Conservation (phyloP, 2,329 filamentous ascomycete genomes). For the Davidsoniella virescens region DNA sequence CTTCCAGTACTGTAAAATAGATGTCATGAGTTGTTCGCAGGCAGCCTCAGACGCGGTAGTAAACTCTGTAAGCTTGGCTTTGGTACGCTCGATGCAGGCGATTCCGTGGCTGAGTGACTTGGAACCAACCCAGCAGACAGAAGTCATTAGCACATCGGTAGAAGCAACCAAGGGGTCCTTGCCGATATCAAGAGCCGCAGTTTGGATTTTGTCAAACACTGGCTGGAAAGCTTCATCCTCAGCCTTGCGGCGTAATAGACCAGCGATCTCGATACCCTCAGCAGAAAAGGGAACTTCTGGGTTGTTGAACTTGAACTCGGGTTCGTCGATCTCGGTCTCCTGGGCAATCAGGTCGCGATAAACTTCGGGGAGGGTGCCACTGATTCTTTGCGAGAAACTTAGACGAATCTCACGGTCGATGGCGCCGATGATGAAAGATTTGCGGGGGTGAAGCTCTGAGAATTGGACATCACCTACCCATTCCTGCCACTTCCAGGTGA, state of each 20-base stretch:
- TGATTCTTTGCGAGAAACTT: conserved; percentile 90
- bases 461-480: conserved; percentile 80
- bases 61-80: conserved; percentile 69
- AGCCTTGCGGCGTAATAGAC: conserved; percentile 69
- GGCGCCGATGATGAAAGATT: conserved; percentile 81
- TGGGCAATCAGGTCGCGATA: conserved; percentile 70
- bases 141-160: conserved; percentile 85
- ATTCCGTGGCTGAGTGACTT: conserved; percentile 94
- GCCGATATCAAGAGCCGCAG: conserved; percentile 53
- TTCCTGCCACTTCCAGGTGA: conserved; percentile 98
- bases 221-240: conserved; percentile 74
- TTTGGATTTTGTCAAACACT: conserved; percentile 64
- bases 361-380: conserved; percentile 72
- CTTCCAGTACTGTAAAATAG: conserved; percentile 84
- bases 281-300: conserved; percentile 65
- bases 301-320: conserved; percentile 77
- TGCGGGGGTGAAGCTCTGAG: conserved; percentile 64
- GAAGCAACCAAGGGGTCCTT: conserved; percentile 71
- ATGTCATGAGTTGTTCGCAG: conserved; percentile 73
- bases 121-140: conserved; percentile 81
- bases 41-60: conserved; percentile 60
- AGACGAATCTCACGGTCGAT: conserved; percentile 94
- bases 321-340: conserved; percentile 88
- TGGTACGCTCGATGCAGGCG: conserved; percentile 87
- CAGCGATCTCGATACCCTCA: conserved; percentile 69